Percentiles rank a stretch among this genome's conserved stretches.
Evolutionary conservation across 768 basidiomycete genomes (phyloP).

Genomic region (Phylloporus rhodoxanthus): DNA sequence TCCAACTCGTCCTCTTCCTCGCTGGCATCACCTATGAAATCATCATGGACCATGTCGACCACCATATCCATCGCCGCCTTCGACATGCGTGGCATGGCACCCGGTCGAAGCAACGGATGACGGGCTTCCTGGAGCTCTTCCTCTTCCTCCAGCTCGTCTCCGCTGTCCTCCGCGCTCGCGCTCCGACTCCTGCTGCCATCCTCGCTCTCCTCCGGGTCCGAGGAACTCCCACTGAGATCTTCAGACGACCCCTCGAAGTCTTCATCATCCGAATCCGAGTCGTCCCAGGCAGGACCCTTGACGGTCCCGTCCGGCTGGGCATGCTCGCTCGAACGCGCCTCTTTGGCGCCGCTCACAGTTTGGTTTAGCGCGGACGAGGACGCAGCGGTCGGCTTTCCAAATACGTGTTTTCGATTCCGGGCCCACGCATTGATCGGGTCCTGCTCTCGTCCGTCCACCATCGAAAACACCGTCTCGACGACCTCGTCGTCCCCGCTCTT

Average conservation of each 20-base stretch:
- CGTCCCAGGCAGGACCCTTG: conserved; percentile 29
- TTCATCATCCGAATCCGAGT: conserved; percentile 32
- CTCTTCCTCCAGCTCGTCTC: conserved; percentile 36
- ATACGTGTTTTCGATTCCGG: conserved; percentile 47
- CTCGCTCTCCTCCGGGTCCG: conserved; percentile 28
- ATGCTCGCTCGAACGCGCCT: neutral
- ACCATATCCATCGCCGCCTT: conserved; percentile 60
- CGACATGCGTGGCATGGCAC: conserved; percentile 67
- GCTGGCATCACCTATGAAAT: conserved; percentile 36
- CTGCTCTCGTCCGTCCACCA: conserved; percentile 67
- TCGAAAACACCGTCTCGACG: conserved; percentile 61
- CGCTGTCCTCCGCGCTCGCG: conserved; percentile 32
- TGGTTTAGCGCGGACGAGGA: neutral
- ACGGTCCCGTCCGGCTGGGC: conserved; percentile 9
- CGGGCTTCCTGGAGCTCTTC: conserved; percentile 45
- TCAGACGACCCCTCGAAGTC: conserved; percentile 37
- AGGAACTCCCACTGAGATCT: conserved; percentile 39
- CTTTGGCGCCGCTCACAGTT: neutral
- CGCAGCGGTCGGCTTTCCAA: conserved; percentile 47
- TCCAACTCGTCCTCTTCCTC: conserved; percentile 47
- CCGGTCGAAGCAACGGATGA: conserved; percentile 60
- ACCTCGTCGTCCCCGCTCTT: conserved; percentile 31
- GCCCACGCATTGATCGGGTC: conserved; percentile 64
- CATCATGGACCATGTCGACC: conserved; percentile 54
- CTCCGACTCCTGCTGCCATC: conserved; percentile 29